phyloP scores from a whole-genome alignment of 768 basidiomycete species.

The Hortiboletus campestris region DNA sequence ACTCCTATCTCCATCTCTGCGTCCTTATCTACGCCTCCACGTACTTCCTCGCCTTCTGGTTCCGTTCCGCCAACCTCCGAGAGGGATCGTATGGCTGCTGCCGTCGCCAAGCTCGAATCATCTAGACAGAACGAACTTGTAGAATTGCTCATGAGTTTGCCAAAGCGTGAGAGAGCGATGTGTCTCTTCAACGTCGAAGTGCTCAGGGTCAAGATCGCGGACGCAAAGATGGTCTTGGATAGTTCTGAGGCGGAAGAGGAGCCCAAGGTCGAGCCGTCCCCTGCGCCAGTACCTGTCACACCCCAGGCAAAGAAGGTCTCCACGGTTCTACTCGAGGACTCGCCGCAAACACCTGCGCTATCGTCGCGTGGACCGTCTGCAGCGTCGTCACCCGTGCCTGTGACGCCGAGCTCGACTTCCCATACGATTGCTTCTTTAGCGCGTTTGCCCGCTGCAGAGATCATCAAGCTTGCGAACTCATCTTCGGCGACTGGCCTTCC shows the following conservation, averaged over 20 bases:
- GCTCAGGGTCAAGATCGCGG: slow-evolving; percentile 70
- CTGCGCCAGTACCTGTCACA: slow-evolving; percentile 47
- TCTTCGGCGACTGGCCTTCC: slow-evolving; percentile 48
- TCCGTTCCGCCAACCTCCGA: slow-evolving; percentile 65
- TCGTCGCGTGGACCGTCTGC: slow-evolving; percentile 74
- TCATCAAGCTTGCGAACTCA: slow-evolving; percentile 62
- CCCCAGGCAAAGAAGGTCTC: slow-evolving; percentile 62
- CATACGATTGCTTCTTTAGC: slow-evolving; percentile 73
- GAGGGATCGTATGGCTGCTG: slow-evolving; percentile 67
- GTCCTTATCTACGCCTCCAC: slow-evolving; percentile 75
- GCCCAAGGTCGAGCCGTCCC: slow-evolving; percentile 22
- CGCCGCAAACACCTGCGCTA: slow-evolving; percentile 74
- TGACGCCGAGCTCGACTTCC: slow-evolving; percentile 47
- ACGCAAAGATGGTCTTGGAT: slow-evolving; percentile 80
- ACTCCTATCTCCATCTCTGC: slow-evolving; percentile 79
- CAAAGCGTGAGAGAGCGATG: slow-evolving; percentile 87
- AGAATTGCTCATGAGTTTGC: slow-evolving; percentile 79
- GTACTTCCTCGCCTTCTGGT: slow-evolving; percentile 75
- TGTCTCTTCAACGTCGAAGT: slow-evolving; percentile 87
- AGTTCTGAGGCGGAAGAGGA: slow-evolving; percentile 61
- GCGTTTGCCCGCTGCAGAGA: slow-evolving; percentile 70
- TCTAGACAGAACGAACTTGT: slow-evolving; percentile 62
- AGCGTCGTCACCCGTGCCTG: slow-evolving; percentile 65
- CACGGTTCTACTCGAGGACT: slow-evolving; percentile 39
- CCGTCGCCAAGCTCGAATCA: slow-evolving; percentile 64